A percentile compares a stretch with the other conserved stretches of the same genome.
These are phyloP conservation scores for Globisporangium cederbergense DNA, from an alignment of 352 stramenopile genomes.

Conservation along the genomic window DNA sequence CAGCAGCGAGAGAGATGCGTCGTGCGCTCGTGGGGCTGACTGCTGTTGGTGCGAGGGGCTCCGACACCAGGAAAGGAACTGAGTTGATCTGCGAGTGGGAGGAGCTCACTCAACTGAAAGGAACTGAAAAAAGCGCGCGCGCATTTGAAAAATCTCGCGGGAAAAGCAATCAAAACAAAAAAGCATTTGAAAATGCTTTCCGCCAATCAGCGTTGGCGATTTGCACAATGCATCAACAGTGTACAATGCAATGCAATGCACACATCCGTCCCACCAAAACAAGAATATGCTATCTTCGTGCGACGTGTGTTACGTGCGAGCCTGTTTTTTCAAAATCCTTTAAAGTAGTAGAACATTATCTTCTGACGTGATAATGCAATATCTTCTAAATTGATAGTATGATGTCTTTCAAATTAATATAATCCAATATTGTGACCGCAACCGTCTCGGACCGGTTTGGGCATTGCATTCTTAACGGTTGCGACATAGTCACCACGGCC, in stretches of 20 bases:
- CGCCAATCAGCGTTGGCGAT: slow-evolving; percentile 29
- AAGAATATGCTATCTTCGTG: background rate
- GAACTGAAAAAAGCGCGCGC: slow-evolving; percentile 14
- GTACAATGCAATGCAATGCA: background rate
- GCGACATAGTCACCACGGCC: too few relatives aligned
- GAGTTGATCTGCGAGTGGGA: slow-evolving; percentile 6
- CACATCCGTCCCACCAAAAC: slow-evolving; percentile 7
- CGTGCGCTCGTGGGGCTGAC: background rate
- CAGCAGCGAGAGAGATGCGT: background rate
- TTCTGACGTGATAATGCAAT: too few relatives aligned
- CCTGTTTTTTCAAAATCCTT: background rate
- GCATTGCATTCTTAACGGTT: too few relatives aligned
- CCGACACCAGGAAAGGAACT: slow-evolving; percentile 3
- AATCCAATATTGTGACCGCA: too few relatives aligned
- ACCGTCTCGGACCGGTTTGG: too few relatives aligned
- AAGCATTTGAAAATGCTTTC: slow-evolving; percentile 13
- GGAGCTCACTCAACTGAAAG: background rate
- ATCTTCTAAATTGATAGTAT: too few relatives aligned
- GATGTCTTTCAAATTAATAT: too few relatives aligned
- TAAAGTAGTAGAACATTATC: too few relatives aligned
- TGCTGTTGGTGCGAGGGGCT: background rate
- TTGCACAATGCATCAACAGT: slow-evolving; percentile 3
- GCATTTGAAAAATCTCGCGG: slow-evolving; percentile 18
- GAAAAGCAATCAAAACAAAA: slow-evolving; percentile 2
- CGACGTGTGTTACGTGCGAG: background rate